Percentiles rank a stretch among this genome's conserved stretches.
These are phyloP conservation scores for Phytophthora palmivora DNA, from an alignment of 352 stramenopile species.

Conservation along the genomic window DNA sequence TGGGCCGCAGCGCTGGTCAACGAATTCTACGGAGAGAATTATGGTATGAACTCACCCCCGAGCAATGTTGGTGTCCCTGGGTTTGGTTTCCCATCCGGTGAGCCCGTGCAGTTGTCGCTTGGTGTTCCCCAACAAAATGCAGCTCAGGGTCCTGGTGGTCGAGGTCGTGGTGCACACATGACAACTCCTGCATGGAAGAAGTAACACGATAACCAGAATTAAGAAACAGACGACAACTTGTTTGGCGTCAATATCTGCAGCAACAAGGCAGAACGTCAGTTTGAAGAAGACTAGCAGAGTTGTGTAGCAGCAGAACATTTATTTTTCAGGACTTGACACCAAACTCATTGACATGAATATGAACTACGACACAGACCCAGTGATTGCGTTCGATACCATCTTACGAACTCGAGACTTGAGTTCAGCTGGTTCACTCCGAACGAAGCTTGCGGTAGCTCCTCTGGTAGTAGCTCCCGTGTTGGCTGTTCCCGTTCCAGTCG, in stretches of 20 bases:
- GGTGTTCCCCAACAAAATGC: conserved; percentile 15
- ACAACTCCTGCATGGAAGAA: no score
- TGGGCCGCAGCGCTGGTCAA: conserved; percentile 82
- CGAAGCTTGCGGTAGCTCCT: conserved; percentile 18
- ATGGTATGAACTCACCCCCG: conserved; percentile 73
- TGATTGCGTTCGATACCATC: no score
- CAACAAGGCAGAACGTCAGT: no score
- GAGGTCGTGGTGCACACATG: conserved; percentile 46
- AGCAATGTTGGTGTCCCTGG: conserved; percentile 17
- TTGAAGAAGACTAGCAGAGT: conserved; percentile 26
- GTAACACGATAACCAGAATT: no score
- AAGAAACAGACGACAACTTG: no score
- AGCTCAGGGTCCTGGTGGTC: conserved; percentile 40
- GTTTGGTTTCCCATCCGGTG: conserved; percentile 18
- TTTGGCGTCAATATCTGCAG: no score
- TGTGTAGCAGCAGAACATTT: conserved; percentile 21
- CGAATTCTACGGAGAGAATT: conserved; percentile 86
- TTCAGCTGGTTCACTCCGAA: conserved; percentile 19
- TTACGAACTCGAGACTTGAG: no score
- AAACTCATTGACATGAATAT: no score
- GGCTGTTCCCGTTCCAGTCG: no score
- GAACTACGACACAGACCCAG: no score
- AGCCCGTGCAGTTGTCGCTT: conserved; percentile 34
- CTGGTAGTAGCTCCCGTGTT: no score
- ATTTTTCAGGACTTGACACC: no score